Evolutionary conservation across 148 eudicot species (phyloP).

Genomic region (Persicaria tinctoria): DNA sequence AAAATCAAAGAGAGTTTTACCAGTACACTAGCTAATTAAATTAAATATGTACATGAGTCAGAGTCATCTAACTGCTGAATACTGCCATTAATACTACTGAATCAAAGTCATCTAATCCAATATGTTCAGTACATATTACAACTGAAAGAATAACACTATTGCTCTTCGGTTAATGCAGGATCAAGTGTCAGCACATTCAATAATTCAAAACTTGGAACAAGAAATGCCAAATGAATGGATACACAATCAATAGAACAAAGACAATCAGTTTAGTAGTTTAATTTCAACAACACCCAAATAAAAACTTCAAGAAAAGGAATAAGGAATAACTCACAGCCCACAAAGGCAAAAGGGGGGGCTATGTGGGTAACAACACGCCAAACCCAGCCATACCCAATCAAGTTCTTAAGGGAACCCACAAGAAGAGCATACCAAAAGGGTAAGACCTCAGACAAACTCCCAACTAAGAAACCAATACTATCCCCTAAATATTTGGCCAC

Average conservation of each 20-base stretch:
- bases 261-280: neutral
- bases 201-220: neutral
- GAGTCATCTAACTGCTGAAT: too few species aligned
- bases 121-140: too few species aligned
- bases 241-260: neutral
- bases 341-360: constrained; percentile 66
- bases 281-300: neutral
- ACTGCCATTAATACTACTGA: too few species aligned
- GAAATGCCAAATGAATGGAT: neutral
- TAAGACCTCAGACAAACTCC: constrained; percentile 65
- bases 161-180: too few species aligned
- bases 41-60: too few species aligned
- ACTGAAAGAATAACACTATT: too few species aligned
- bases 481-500: constrained; percentile 92
- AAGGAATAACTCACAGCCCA: constrained; percentile 65
- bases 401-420: constrained; percentile 82
- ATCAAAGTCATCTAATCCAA: too few species aligned
- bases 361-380: constrained; percentile 68
- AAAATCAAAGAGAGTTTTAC: too few species aligned
- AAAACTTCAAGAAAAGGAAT: neutral
- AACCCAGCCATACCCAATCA: constrained; percentile 89
- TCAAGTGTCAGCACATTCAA: too few species aligned
- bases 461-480: constrained; percentile 92
- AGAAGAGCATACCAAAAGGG: constrained; percentile 85
- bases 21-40: too few species aligned